Evolutionary conservation across 2,329 filamentous ascomycete species (phyloP).

Genomic region (Aspergillus thermomutatus): DNA sequence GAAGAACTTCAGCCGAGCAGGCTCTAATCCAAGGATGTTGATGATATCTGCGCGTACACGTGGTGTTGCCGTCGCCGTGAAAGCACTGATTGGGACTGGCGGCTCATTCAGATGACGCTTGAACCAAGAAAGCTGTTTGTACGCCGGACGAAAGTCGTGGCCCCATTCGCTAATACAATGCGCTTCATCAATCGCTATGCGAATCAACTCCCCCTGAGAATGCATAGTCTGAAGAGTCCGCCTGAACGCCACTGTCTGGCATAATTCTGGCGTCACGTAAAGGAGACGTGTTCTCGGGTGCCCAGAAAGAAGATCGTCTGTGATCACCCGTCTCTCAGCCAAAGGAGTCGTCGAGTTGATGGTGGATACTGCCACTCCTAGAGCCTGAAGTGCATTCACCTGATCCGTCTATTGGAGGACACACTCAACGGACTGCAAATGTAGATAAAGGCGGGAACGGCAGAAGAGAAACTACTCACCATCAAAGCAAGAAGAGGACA

Average conservation of each 20-base stretch:
- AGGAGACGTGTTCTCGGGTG: conserved; percentile 80
- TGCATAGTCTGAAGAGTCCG: conserved; percentile 70
- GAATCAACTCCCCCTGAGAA: conserved; percentile 76
- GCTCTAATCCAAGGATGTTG: conserved; percentile 65
- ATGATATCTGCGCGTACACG: conserved; percentile 82
- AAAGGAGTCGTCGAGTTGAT: conserved; percentile 79
- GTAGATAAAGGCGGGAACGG: not conserved
- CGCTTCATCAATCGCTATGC: conserved; percentile 88
- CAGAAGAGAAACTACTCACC: conserved; percentile 47
- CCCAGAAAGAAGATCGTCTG: conserved; percentile 79
- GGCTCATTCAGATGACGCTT: conserved; percentile 63
- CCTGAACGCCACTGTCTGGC: conserved; percentile 73
- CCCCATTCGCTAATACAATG: conserved; percentile 99
- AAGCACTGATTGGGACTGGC: conserved; percentile 83
- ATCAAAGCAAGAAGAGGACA: conserved; percentile 87
- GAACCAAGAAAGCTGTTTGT: conserved; percentile 84
- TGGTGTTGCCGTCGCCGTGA: conserved; percentile 85
- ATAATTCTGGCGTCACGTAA: conserved; percentile 91
- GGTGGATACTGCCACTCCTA: conserved; percentile 75
- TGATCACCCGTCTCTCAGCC: conserved; percentile 63
- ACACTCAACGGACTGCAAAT: not conserved
- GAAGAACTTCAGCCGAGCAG: conserved; percentile 65
- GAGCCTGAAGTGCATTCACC: conserved; percentile 71
- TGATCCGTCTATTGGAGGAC: conserved; percentile 70
- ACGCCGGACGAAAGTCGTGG: conserved; percentile 92